Evolutionary conservation across 2,329 filamentous ascomycete species (phyloP).

Genomic region (Xylariales sp.): DNA sequence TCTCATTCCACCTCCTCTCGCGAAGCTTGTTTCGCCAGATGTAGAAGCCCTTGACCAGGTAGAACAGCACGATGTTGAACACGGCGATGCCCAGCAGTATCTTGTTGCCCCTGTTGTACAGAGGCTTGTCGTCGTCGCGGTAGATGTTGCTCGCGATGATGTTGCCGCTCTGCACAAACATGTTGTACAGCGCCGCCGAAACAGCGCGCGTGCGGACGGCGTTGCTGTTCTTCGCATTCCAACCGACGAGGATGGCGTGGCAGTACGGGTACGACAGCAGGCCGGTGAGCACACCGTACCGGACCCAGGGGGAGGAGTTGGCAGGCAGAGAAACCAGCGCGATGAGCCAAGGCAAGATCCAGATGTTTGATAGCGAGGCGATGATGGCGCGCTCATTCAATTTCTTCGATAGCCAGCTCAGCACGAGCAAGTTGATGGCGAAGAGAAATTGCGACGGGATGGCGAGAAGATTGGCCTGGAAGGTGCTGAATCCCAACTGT

Average conservation of each 20-base stretch:
- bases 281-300: constrained; percentile 32
- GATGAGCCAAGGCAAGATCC: constrained; percentile 45
- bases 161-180: constrained; percentile 38
- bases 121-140: constrained; percentile 48
- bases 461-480: constrained; percentile 58
- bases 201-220: constrained; percentile 43
- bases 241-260: constrained; percentile 42
- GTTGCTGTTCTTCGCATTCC: constrained; percentile 43
- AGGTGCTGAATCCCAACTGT: constrained; percentile 53
- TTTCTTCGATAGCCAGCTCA: constrained; percentile 16
- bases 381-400: constrained; percentile 40
- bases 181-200: constrained; percentile 45
- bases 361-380: constrained; percentile 41
- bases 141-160: constrained; percentile 48
- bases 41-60: constrained; percentile 41
- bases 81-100: constrained; percentile 42
- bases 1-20: constrained; percentile 35
- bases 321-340: constrained; percentile 34
- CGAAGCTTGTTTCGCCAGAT: constrained; percentile 41
- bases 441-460: constrained; percentile 49
- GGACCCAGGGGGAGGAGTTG: constrained; percentile 33
- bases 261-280: constrained; percentile 45
- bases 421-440: constrained; percentile 32
- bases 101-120: constrained; percentile 46
- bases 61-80: constrained; percentile 42